phyloP scores from a whole-genome alignment of 257 asterid species.

The Nicotiana tabacum region DNA sequence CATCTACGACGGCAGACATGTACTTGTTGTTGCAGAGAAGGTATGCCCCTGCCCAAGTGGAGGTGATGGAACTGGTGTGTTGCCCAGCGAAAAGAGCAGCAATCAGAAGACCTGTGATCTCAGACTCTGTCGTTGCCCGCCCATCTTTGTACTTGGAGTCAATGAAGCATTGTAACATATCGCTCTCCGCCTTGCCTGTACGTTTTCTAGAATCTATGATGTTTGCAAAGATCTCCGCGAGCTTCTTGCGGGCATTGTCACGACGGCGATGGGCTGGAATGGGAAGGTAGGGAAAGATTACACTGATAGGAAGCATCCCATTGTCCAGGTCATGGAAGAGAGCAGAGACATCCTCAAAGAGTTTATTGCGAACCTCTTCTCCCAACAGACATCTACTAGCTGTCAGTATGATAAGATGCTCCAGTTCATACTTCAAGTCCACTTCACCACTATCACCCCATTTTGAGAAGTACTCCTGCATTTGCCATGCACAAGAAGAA shows the following conservation, averaged over 20 bases:
- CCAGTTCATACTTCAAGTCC: conserved; percentile 80
- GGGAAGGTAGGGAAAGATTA: conserved; percentile 81
- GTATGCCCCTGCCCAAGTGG: conserved; percentile 94
- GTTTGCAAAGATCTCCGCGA: conserved; percentile 56
- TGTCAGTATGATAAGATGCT: conserved; percentile 84
- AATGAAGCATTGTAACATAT: conserved; percentile 84
- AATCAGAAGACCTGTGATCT: conserved; percentile 82
- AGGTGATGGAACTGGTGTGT: conserved; percentile 95
- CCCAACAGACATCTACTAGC: conserved; percentile 91
- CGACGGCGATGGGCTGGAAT: conserved; percentile 91
- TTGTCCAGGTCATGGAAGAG: conserved; percentile 92
- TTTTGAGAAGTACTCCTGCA: conserved; percentile 78
- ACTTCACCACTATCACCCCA: conserved; percentile 97
- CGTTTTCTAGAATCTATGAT: conserved; percentile 68
- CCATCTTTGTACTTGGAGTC: conserved; percentile 96
- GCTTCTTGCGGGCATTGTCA: conserved; percentile 87
- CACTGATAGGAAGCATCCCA: conserved; percentile 96
- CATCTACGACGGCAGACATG: conserved; percentile 72
- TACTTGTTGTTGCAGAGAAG: conserved; percentile 67
- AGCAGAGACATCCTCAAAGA: conserved; percentile 86
- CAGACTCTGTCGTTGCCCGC: conserved; percentile 65
- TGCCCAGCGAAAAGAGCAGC: conserved; percentile 98
- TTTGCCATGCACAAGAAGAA: background rate
- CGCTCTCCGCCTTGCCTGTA: conserved; percentile 56
- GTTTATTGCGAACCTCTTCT: conserved; percentile 91